Percentiles rank a stretch among this genome's conserved stretches.
Evolutionary conservation across 306 rosid genomes (phyloP).

Genomic region (Clitoria ternatea): DNA sequence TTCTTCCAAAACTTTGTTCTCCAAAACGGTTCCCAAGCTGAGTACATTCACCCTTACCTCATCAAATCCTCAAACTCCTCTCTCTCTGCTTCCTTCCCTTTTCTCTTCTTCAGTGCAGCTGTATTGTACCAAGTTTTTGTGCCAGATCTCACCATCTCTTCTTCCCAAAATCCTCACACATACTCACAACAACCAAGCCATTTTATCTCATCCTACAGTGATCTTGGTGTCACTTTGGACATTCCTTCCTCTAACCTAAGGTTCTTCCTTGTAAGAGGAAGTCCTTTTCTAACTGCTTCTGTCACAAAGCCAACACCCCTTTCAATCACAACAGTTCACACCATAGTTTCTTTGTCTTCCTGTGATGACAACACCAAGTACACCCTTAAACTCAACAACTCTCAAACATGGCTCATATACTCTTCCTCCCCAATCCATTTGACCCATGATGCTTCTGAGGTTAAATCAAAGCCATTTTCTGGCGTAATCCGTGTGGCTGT

Average conservation of each 20-base stretch:
- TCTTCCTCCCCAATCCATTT: slow-evolving; percentile 50
- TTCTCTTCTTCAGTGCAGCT: slow-evolving; percentile 38
- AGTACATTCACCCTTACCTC: slow-evolving; percentile 25
- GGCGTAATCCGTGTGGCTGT: slow-evolving; percentile 57
- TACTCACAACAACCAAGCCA: slow-evolving; percentile 28
- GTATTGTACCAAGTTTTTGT: slow-evolving; percentile 45
- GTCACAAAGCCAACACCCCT: slow-evolving; percentile 28
- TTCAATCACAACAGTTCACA: slow-evolving; percentile 27
- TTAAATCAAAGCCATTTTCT: slow-evolving; percentile 42
- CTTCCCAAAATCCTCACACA: slow-evolving; percentile 13
- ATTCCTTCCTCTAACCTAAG: slow-evolving; percentile 54
- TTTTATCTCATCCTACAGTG: slow-evolving; percentile 47
- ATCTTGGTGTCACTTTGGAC: slow-evolving; percentile 63
- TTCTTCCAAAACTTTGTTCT: slow-evolving; percentile 23
- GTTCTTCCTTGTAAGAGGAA: slow-evolving; percentile 67
- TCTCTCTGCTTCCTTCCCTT: slow-evolving; percentile 47
- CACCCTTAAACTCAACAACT: slow-evolving; percentile 49
- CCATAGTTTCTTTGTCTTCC: slow-evolving; percentile 39
- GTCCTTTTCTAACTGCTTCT: slow-evolving; percentile 57
- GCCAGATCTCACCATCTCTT: slow-evolving; percentile 63
- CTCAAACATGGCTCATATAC: slow-evolving; percentile 72
- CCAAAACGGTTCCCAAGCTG: neutral
- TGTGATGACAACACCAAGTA: slow-evolving; percentile 38
- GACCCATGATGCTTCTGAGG: slow-evolving; percentile 14
- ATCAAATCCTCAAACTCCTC: slow-evolving; percentile 10